A percentile compares a stretch with the other conserved stretches of the same genome.
These are phyloP conservation scores for Cladosporium velox DNA, from an alignment of 2,329 filamentous ascomycete species.

Conservation along the genomic window DNA sequence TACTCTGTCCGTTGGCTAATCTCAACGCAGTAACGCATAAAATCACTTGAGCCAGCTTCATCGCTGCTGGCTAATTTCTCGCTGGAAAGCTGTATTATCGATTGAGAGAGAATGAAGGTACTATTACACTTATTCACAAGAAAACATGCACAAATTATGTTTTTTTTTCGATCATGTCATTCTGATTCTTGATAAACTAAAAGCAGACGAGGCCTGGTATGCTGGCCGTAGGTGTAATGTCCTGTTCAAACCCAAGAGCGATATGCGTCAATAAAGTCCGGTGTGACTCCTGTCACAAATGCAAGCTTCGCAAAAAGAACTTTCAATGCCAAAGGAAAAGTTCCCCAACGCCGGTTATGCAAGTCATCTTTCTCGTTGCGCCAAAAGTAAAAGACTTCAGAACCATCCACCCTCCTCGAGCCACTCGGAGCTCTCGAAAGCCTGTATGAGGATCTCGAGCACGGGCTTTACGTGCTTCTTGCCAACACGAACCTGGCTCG, in stretches of 20 bases:
- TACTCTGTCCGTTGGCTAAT: no score
- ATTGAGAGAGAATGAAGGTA: no score
- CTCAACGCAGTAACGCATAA: no score
- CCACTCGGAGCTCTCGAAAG: no score
- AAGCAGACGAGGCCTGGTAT: not conserved
- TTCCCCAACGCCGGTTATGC: not conserved
- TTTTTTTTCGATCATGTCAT: not conserved
- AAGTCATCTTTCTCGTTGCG: not conserved
- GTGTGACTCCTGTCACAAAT: not conserved
- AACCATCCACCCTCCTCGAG: no score
- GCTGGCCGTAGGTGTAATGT: not conserved
- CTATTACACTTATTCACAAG: no score
- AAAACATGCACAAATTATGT: not conserved
- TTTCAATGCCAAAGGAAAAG: not conserved
- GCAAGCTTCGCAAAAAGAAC: not conserved
- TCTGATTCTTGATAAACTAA: not conserved
- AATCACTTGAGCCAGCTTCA: no score
- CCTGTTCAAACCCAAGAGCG: not conserved
- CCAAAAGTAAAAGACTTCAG: not conserved
- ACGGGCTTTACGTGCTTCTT: no score
- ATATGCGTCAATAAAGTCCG: not conserved
- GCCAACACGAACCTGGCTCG: no score
- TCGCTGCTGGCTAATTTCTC: no score
- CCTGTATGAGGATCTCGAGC: no score
- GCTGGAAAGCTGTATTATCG: no score